phyloP scores from a whole-genome alignment of 2,329 filamentous ascomycete genomes.

The Nothopassalora personata region DNA sequence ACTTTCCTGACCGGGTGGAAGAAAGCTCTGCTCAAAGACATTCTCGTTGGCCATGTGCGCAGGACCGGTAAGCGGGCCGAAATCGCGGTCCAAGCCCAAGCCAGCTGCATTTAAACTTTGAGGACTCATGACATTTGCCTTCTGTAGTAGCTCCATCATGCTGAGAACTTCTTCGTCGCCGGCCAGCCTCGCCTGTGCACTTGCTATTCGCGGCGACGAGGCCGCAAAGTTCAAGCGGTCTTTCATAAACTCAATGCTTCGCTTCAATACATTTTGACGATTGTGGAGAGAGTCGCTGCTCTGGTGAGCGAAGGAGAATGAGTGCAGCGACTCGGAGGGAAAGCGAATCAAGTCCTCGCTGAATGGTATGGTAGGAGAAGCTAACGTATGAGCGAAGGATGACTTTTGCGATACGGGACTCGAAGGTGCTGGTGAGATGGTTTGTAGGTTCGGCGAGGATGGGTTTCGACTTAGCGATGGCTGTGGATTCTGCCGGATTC shows the following conservation, averaged over 20 bases:
- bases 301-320: slow-evolving; percentile 95
- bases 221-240: slow-evolving; percentile 80
- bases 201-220: slow-evolving; percentile 68
- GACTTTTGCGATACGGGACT: slow-evolving; percentile 58
- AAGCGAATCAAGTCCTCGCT: slow-evolving; percentile 88
- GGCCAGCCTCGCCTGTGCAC: slow-evolving; percentile 73
- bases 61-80: slow-evolving; percentile 74
- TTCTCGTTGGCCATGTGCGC: slow-evolving; percentile 68
- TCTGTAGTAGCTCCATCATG: slow-evolving; percentile 82
- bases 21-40: slow-evolving; percentile 78
- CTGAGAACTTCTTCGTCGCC: slow-evolving; percentile 84
- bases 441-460: slow-evolving; percentile 64
- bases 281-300: slow-evolving; percentile 88
- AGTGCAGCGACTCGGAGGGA: slow-evolving; percentile 91
- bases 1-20: slow-evolving; percentile 27
- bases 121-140: slow-evolving; percentile 70
- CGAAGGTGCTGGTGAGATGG: slow-evolving; percentile 62
- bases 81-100: slow-evolving; percentile 35
- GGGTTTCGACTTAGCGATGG: slow-evolving; percentile 60
- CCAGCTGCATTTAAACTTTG: slow-evolving; percentile 52
- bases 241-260: slow-evolving; percentile 94
- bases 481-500: slow-evolving; percentile 69
- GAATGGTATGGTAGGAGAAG: slow-evolving; percentile 65
- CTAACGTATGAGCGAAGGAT: slow-evolving; percentile 52
- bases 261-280: slow-evolving; percentile 85